Evolutionary conservation across 2,329 filamentous ascomycete species (phyloP).

Genomic region (Raffaelea deltoideospora): DNA sequence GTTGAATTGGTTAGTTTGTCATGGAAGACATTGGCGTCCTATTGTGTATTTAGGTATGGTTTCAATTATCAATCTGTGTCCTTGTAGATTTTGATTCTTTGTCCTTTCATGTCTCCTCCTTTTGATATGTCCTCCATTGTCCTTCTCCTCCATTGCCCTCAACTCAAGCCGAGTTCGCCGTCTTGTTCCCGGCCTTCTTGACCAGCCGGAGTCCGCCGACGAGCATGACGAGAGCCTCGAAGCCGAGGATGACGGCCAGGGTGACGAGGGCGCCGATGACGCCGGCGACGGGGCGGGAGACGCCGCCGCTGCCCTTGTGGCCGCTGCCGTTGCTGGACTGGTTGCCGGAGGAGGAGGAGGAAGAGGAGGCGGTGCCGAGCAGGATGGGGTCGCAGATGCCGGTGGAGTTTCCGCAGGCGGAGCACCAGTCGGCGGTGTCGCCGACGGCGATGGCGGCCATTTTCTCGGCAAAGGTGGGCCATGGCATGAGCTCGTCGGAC

Average conservation of each 20-base stretch:
- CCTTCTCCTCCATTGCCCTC: too few relatives aligned
- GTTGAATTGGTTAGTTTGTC: too few relatives aligned
- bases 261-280: conserved; percentile 63
- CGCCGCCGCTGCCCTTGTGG: conserved; percentile 28
- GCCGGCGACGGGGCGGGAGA: conserved; percentile 61
- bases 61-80: too few relatives aligned
- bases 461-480: conserved; percentile 48
- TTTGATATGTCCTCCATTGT: too few relatives aligned
- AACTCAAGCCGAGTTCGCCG: too few relatives aligned
- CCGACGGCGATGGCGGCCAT: conserved; percentile 54
- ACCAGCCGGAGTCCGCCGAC: conserved; percentile 29
- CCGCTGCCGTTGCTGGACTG: conserved; percentile 9
- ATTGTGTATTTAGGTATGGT: too few relatives aligned
- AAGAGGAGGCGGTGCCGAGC: conserved; percentile 12
- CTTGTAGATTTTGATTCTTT: too few relatives aligned
- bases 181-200: too few relatives aligned
- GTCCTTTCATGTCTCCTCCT: too few relatives aligned
- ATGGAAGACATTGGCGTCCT: too few relatives aligned
- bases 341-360: conserved; percentile 9
- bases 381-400: conserved; percentile 41
- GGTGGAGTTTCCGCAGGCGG: conserved; percentile 56
- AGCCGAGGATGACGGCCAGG: conserved; percentile 30
- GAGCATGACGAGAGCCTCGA: conserved; percentile 27
- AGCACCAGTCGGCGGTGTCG: conserved; percentile 57
- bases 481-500: conserved; percentile 39